Evolutionary conservation across 192 early-diverging fungal species (phyloP).

Genomic region (Chytriomyces confervae): DNA sequence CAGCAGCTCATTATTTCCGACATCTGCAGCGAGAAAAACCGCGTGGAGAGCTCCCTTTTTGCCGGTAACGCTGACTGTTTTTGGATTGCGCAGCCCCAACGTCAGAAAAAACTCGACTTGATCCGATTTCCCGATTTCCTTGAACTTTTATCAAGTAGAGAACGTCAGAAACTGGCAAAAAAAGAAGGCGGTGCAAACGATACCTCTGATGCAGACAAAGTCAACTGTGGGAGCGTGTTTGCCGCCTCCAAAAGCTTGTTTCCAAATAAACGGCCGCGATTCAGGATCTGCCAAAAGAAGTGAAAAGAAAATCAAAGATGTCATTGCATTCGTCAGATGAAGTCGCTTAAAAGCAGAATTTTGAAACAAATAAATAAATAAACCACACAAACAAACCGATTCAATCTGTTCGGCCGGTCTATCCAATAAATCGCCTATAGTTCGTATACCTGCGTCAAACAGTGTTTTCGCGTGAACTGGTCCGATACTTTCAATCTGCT

Average conservation of each 20-base stretch:
- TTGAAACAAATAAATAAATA: not conserved
- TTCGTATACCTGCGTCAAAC: conserved; percentile 51
- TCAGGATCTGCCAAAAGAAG: conserved; percentile 44
- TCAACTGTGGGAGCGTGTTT: conserved; percentile 37
- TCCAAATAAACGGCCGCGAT: conserved; percentile 66
- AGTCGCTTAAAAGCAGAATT: too few species aligned
- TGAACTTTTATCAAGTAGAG: conserved; percentile 35
- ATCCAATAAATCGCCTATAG: conserved; percentile 46
- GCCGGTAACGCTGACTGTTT: conserved; percentile 24
- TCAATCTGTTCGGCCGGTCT: conserved; percentile 59
- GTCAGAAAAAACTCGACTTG: conserved; percentile 44
- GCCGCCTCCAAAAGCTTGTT: conserved; percentile 53
- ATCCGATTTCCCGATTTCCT: conserved; percentile 16
- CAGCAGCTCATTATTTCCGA: conserved; percentile 33
- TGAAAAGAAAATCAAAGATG: not conserved
- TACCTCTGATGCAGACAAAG: conserved; percentile 42
- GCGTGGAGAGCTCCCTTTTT: conserved; percentile 35
- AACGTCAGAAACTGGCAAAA: not conserved
- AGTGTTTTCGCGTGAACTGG: conserved; percentile 55
- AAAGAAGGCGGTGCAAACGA: not conserved
- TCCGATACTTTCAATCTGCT: conserved; percentile 67
- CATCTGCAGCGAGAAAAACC: conserved; percentile 36
- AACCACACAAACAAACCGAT: conserved; percentile 27
- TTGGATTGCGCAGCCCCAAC: conserved; percentile 36
- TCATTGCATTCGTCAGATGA: too few species aligned